Base-by-base conservation (phyloP, 129 eudicot genomes). In the Artemisia argyi region DNA sequence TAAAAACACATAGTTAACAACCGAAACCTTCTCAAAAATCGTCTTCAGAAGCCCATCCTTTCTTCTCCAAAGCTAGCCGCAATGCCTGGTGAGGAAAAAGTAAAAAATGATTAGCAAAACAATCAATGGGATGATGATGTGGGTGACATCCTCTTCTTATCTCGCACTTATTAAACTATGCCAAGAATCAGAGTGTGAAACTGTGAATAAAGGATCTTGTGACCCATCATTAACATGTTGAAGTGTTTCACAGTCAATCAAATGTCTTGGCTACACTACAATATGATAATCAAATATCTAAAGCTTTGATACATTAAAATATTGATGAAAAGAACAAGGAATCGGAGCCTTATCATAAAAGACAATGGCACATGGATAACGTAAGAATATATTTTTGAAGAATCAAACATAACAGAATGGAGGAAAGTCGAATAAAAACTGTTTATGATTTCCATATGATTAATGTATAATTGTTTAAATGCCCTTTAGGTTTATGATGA, bases 41-140 rank as follows among this genome's bases (percentile, higher is more conserved):
- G 71, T 79, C 79, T 72, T 89, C 92, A 22, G 98, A 92, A 83
- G 79, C 81, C 98, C 98, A 87, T 32, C 98, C 98, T 68, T 85
- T 92, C 78, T 92, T 92, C 85, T 92, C 98, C 74, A 89, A 62
- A 18, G 81, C 89, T 69, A 81, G 7, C 58, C 96, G 83, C 78
- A 92, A 78, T 15, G 91, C 98, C 96, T 89, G 74, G 26, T 5
- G 46, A 53, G 3, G 42, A 22, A 62, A 5, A 60, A 11, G 30
- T 20, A 44, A 26, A 18, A 5, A 63, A 7, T 15, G 30, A 49
- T 50, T 20, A 61, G 68, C 50, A 69, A 11, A 54, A 8, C 20
- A 11, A 68, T n/a, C 6, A 9, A 22, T 46, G 28, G 28, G 55
- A 17, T 46, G 11, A 11, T 10, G n/a, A 22, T 56, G 54, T 15